Percentiles rank a stretch among this genome's conserved stretches.
Evolutionary conservation across 1,284 basidiomycete species (phyloP).

Genomic region (Gomphus bonarii): DNA sequence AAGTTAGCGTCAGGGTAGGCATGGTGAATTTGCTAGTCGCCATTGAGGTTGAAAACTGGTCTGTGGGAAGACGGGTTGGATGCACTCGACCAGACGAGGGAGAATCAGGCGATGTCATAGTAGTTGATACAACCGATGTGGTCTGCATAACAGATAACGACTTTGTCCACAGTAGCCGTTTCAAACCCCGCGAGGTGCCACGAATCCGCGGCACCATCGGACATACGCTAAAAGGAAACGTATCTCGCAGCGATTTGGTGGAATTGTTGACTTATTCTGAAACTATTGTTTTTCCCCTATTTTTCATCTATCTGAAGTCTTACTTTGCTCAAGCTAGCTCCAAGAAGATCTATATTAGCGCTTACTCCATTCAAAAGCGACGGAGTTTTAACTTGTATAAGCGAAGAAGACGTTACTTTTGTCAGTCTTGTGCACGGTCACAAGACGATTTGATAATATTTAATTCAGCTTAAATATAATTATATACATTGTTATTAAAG

Average conservation of each 20-base stretch:
- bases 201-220: conserved; percentile 2
- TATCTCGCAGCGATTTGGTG: neutral
- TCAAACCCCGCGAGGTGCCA: conserved; percentile 7
- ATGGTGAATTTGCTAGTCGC: neutral
- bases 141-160: conserved; percentile 4
- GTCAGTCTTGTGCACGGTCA: too few species aligned
- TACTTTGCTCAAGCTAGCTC: too few species aligned
- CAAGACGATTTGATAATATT: too few species aligned
- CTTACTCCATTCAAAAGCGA: too few species aligned
- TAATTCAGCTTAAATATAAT: too few species aligned
- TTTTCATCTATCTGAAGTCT: too few species aligned
- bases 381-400: too few species aligned
- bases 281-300: too few species aligned
- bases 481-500: too few species aligned
- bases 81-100: neutral
- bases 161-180: conserved; percentile 3
- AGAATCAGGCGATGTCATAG: neutral
- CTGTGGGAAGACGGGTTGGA: neutral
- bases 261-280: too few species aligned
- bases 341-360: too few species aligned
- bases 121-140: neutral
- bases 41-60: neutral
- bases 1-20: conserved; percentile 40
- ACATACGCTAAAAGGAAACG: neutral
- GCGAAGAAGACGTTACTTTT: too few species aligned